phyloP scores from a whole-genome alignment of 371 early-diverging fungal genomes.

The Circinella minor region DNA sequence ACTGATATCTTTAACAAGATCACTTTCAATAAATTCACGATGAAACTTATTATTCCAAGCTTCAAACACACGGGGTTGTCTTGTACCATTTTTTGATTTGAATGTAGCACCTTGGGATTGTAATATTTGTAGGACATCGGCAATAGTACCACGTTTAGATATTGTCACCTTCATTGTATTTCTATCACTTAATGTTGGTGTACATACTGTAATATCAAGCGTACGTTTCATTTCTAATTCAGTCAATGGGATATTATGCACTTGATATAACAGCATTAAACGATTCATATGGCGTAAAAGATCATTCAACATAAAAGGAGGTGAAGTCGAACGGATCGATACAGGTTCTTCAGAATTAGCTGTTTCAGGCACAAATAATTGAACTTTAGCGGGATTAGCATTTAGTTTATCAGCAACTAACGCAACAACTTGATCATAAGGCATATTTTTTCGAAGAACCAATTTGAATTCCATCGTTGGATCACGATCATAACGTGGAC shows the following conservation, averaged over 20 bases:
- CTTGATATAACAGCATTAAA: conserved; percentile 56
- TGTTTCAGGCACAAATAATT: conserved; percentile 24
- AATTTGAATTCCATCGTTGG: conserved; percentile 31
- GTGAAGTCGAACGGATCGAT: neutral
- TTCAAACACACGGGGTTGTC: conserved; percentile 40
- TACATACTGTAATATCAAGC: conserved; percentile 55
- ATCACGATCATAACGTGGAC: conserved; percentile 43
- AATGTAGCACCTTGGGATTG: conserved; percentile 47
- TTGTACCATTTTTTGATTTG: conserved; percentile 17
- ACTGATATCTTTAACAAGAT: conserved; percentile 44
- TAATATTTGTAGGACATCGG: conserved; percentile 63
- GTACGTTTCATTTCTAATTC: conserved; percentile 77
- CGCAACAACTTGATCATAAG: conserved; percentile 27
- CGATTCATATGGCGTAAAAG: conserved; percentile 19
- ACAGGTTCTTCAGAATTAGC: conserved; percentile 27
- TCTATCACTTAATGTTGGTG: conserved; percentile 34
- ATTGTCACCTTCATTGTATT: conserved; percentile 49
- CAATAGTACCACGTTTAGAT: conserved; percentile 50
- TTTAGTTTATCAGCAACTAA: conserved; percentile 20
- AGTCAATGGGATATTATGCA: conserved; percentile 60
- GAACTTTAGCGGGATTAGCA: conserved; percentile 41
- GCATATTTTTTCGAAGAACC: conserved; percentile 23
- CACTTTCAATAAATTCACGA: conserved; percentile 40
- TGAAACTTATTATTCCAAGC: conserved; percentile 40
- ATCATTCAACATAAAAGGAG: neutral